Evolutionary conservation across 306 rosid genomes (phyloP).

Genomic region (Hippophae gyantsensis): DNA sequence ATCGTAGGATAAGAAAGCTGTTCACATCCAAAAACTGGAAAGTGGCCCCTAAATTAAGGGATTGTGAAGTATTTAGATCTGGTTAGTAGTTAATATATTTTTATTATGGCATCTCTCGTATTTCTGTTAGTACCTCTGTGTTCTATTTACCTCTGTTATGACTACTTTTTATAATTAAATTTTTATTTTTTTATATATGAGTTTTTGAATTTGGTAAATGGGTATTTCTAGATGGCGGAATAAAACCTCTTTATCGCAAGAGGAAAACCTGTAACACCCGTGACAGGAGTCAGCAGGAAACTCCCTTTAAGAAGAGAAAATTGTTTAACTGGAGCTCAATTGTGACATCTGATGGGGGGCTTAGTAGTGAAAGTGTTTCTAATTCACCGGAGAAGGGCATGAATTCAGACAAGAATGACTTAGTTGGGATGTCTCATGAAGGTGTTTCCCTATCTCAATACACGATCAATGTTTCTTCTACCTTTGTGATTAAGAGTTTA

Average conservation of each 20-base stretch:
- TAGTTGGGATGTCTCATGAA: conserved; percentile 31
- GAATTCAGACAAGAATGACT: conserved; percentile 27
- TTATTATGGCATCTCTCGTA: conserved; percentile 9
- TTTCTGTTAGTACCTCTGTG: not conserved
- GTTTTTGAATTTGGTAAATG: not conserved
- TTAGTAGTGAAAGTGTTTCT: conserved; percentile 76
- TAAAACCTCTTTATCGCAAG: conserved; percentile 35
- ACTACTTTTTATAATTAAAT: too few relatives aligned
- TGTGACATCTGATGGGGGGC: conserved; percentile 56
- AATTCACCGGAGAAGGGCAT: conserved; percentile 47
- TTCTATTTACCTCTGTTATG: too few relatives aligned
- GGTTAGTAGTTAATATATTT: conserved; percentile 36
- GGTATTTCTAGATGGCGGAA: conserved; percentile 39
- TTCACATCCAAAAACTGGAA: conserved; percentile 71
- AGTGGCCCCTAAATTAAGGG: conserved; percentile 73
- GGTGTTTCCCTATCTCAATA: conserved; percentile 9
- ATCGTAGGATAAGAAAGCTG: conserved; percentile 56
- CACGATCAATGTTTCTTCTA: conserved; percentile 4
- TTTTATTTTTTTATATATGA: too few relatives aligned
- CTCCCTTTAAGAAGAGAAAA: conserved; percentile 56
- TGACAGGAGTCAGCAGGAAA: conserved; percentile 41
- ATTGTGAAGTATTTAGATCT: conserved; percentile 48
- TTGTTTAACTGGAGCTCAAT: conserved; percentile 38
- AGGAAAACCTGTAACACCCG: conserved; percentile 45
- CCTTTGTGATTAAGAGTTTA: conserved; percentile 5